Conservation (phyloP, 108 stramenopile species). For the Asterionellopsis glacialis region DNA sequence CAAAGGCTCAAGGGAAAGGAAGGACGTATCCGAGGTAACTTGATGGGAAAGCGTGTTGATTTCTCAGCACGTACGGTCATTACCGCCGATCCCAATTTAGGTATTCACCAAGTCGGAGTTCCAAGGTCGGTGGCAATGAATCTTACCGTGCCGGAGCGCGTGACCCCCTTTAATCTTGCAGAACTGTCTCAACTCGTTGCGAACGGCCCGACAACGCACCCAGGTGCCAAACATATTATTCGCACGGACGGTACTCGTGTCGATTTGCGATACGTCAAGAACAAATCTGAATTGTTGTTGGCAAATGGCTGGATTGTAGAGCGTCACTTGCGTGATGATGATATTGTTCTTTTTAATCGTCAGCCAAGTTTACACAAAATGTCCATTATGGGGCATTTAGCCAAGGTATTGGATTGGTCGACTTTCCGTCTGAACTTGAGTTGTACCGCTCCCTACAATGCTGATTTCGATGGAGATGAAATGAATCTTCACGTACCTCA, state of each 20-base stretch:
- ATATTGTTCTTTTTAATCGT: conserved; percentile 98
- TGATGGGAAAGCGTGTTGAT: conserved; percentile 99
- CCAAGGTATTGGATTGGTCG: conserved; percentile 97
- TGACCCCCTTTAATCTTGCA: conserved; percentile 92
- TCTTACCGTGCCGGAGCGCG: conserved; percentile 95
- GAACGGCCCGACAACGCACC: conserved; percentile 94
- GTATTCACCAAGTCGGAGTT: conserved; percentile 99
- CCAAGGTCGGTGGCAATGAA: conserved; percentile 95
- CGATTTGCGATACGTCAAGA: conserved; percentile 92
- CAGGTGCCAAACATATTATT: conserved; percentile 97
- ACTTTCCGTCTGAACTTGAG: conserved; percentile 98
- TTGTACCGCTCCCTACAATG: conserved; percentile 99
- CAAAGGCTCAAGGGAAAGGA: conserved; percentile 97
- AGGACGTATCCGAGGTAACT: conserved; percentile 98
- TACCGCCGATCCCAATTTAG: conserved; percentile 98
- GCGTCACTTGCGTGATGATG: conserved; percentile 95
- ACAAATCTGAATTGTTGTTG: conserved; percentile 88
- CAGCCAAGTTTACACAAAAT: conserved; percentile 99
- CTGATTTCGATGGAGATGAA: conserved; percentile 99
- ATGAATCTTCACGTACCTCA: conserved; percentile 99
- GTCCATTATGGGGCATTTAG: conserved; percentile 98
- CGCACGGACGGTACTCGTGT: conserved; percentile 91
- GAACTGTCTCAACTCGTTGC: conserved; percentile 83
- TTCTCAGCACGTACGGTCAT: conserved; percentile 99
- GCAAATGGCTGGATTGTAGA: conserved; percentile 97